Evolutionary conservation across 106 monocot species (phyloP), one percentile per base, ranked within the genome.

Genomic region (Xerophyta viscosa): DNA sequence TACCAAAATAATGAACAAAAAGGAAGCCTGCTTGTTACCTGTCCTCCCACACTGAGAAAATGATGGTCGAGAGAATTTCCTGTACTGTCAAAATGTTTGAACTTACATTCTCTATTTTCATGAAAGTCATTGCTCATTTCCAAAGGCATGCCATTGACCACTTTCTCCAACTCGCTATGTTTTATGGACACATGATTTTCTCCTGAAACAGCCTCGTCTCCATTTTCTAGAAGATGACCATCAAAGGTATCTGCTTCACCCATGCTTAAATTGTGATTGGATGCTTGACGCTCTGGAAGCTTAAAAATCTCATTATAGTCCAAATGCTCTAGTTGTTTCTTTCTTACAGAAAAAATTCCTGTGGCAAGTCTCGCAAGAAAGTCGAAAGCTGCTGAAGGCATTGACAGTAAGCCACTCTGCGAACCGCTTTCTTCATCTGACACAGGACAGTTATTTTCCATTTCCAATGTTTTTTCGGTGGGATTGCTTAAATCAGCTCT

Each of bases 31-130:
- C n/a, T n/a, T n/a, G 20, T 8, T 73, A 92, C 91, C 91, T 76
- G 77, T 19, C 39, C 77, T 58, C 19, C 76, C 10, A 29, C 46
- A 58, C 39, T 57, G 37, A 74, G 54, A 65, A 71, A 98, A 79
- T 82, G 66, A 66, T 98, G 85, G 46, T 98, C 96, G 18, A 66
- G 27, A 27, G 96, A 82, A 49, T 68, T 66, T 45, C 66, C 69
- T 22, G 57, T 25, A 51, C 81, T 69, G 62, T 98, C 96, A 73
- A 98, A 98, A 68, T 98, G 89, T 57, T 79, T 89, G 60, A 86
- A 89, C 28, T 27, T 41, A 61, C 37, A 47, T 51, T 31, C 13
- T 28, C 50, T 67, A 57, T 37, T 61, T 14, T 25, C 28, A 67
- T 23, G 37, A 39, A 41, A 48, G 25, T 50, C 45, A 57, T n/a